phyloP scores from a whole-genome alignment of 352 stramenopile species.

The Pythium myriotylum region DNA sequence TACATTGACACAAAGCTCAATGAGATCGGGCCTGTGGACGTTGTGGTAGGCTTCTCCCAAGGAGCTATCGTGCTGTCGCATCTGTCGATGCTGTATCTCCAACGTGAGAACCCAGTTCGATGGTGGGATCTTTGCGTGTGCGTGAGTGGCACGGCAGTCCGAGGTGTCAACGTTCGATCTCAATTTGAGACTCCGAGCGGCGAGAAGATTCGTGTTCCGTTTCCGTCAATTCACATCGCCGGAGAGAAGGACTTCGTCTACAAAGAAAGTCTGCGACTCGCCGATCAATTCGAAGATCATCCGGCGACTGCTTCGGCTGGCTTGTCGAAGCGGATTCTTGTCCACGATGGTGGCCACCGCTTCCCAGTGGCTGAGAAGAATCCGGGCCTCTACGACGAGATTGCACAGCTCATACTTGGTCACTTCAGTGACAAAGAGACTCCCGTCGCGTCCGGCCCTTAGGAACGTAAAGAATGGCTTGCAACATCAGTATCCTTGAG shows the following conservation, averaged over 20 bases:
- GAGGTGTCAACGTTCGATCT: conserved; percentile 26
- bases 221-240: conserved; percentile 67
- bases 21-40: conserved; percentile 54
- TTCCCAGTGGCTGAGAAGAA: conserved; percentile 27
- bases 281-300: conserved; percentile 26
- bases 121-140: conserved; percentile 63
- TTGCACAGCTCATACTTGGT: conserved; percentile 20
- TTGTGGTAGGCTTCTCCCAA: conserved; percentile 74
- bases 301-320: conserved; percentile 11
- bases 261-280: conserved; percentile 40
- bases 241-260: conserved; percentile 59
- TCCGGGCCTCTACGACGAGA: conserved; percentile 33
- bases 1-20: conserved; percentile 52
- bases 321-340: conserved; percentile 19
- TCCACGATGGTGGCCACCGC: conserved; percentile 34
- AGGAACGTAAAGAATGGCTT: too few relatives aligned
- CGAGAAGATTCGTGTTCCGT: conserved; percentile 36
- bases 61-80: conserved; percentile 50
- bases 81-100: conserved; percentile 43
- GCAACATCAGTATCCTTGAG: too few relatives aligned
- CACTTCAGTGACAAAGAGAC: conserved; percentile 19
- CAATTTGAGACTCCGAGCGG: conserved; percentile 47
- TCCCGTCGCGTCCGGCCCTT: too few relatives aligned
- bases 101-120: conserved; percentile 27
- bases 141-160: conserved; percentile 38